Percentiles rank a stretch among this genome's conserved stretches.
Conservation (phyloP, 306 rosid species). For the Sicyos baderoa region DNA sequence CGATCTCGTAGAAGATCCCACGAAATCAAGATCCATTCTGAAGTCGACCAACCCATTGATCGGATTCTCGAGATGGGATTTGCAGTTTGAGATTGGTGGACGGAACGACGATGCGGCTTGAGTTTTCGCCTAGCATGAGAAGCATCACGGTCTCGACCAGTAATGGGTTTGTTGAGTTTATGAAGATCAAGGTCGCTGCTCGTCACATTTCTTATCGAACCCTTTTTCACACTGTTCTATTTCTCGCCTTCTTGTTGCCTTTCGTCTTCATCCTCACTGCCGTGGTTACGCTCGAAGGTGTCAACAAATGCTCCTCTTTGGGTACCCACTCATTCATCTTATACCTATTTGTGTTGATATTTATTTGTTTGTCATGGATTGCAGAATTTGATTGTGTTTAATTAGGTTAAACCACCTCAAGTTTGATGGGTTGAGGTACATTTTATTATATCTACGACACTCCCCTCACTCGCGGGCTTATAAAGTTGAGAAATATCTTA, state of each 20-base stretch:
- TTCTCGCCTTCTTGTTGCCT: conserved; percentile 88
- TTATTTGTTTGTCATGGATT: neutral
- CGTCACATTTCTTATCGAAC: conserved; percentile 97
- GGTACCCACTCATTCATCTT: conserved; percentile 42
- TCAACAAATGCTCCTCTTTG: conserved; percentile 95
- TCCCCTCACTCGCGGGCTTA: no score
- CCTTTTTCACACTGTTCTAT: conserved; percentile 88
- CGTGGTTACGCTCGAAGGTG: conserved; percentile 98
- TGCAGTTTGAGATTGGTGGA: no score
- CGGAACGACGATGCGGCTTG: conserved; percentile 94
- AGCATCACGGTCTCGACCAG: conserved; percentile 97
- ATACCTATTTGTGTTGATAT: neutral
- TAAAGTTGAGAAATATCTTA: no score
- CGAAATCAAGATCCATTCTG: conserved; percentile 25
- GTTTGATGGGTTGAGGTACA: no score
- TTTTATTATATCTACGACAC: no score
- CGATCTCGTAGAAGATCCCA: conserved; percentile 32
- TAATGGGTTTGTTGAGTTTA: conserved; percentile 96
- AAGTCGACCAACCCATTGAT: conserved; percentile 20
- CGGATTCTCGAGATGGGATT: no score
- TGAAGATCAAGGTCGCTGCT: conserved; percentile 99
- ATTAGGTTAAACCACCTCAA: no score
- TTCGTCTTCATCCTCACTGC: conserved; percentile 97
- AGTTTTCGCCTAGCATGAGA: conserved; percentile 99
- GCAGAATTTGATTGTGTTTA: neutral